phyloP scores from a whole-genome alignment of 306 rosid species.

The Oxytropis ochrocephala region DNA sequence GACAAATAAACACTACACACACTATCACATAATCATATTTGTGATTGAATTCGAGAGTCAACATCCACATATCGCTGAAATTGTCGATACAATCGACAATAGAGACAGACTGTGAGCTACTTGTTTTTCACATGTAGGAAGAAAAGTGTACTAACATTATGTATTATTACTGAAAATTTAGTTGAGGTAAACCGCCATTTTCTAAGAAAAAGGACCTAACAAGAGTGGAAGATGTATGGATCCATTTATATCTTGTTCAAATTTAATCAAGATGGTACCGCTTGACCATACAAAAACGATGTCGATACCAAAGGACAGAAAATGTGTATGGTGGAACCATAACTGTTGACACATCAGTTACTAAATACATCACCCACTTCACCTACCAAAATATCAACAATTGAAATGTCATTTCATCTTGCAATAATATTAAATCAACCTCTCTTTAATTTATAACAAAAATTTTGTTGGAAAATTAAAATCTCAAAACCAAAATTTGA shows the following conservation, averaged over 20 bases:
- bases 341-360: conserved; percentile 14
- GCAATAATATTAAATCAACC: background rate
- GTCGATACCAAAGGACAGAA: background rate
- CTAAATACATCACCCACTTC: conserved; percentile 23
- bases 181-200: background rate
- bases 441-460: background rate
- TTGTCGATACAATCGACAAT: no score
- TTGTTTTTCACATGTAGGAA: background rate
- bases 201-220: conserved; percentile 15
- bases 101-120: no score
- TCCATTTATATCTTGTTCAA: background rate
- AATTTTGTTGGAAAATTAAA: background rate
- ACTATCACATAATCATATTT: no score
- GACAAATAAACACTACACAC: no score
- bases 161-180: background rate
- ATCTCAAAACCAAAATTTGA: background rate
- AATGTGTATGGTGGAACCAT: background rate
- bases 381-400: conserved; percentile 31
- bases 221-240: background rate
- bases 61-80: no score
- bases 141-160: background rate
- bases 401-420: conserved; percentile 29
- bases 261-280: conserved; percentile 4
- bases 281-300: background rate
- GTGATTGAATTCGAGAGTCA: no score